phyloP scores from a whole-genome alignment of 2,329 filamentous ascomycete genomes.

The Fusarium tricinctum region DNA sequence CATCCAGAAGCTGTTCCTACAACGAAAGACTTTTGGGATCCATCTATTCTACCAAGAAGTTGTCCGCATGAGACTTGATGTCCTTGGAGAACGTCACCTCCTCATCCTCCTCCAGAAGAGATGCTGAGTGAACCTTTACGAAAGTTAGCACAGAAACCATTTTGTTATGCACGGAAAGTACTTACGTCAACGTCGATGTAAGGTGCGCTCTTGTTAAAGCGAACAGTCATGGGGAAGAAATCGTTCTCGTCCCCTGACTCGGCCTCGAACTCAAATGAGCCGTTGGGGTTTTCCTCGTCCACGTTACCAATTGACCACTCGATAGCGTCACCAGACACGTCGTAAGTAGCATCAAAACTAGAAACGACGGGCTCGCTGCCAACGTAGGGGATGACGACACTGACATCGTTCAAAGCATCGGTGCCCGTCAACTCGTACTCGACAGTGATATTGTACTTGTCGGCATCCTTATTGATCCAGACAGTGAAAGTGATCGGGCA shows the following conservation, averaged over 20 bases:
- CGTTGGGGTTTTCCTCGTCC: constrained; percentile 83
- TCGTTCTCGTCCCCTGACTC: constrained; percentile 89
- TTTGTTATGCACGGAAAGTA: constrained; percentile 39
- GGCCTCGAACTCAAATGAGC: constrained; percentile 96
- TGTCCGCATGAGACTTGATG: constrained; percentile 80
- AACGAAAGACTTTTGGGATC: constrained; percentile 39
- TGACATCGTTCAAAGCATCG: constrained; percentile 84
- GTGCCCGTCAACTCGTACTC: constrained; percentile 94
- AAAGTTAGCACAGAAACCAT: constrained; percentile 23
- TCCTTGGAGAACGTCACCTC: constrained; percentile 88
- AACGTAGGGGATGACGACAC: constrained; percentile 87
- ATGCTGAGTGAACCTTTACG: constrained; percentile 73
- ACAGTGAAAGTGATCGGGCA: constrained; percentile 97
- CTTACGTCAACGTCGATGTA: constrained; percentile 95
- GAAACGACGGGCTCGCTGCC: constrained; percentile 88
- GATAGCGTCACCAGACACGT: constrained; percentile 90
- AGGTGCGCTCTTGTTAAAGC: constrained; percentile 87
- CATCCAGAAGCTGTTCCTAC: constrained; percentile 37
- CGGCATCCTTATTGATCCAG: constrained; percentile 92
- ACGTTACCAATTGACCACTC: constrained; percentile 95
- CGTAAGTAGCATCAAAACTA: constrained; percentile 94
- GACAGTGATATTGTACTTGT: constrained; percentile 89
- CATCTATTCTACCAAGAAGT: constrained; percentile 79
- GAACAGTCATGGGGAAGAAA: constrained; percentile 97
- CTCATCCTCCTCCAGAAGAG: constrained; percentile 80